These are phyloP conservation scores for Neoarthrinium moseri DNA, from an alignment of 2,329 filamentous ascomycete genomes.

Conservation along the genomic window DNA sequence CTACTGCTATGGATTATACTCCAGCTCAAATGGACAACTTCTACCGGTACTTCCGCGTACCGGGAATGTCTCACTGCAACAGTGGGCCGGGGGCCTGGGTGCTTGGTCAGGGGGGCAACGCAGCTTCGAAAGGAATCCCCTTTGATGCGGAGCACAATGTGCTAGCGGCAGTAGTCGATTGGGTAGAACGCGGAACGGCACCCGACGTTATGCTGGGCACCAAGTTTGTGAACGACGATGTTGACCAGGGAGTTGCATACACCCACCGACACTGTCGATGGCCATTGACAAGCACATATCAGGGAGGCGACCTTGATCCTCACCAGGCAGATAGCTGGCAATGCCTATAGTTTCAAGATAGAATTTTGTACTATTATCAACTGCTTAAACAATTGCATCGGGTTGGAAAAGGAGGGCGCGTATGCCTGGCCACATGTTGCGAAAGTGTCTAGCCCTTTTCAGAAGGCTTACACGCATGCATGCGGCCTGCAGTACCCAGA, in stretches of 20 bases:
- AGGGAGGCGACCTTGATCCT: constrained; percentile 23
- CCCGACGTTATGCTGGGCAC: constrained; percentile 39
- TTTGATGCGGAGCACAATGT: constrained; percentile 41
- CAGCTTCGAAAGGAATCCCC: constrained; percentile 16
- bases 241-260: constrained; percentile 23
- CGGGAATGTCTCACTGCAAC: constrained; percentile 45
- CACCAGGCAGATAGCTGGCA: constrained; percentile 26
- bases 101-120: constrained; percentile 21
- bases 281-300: constrained; percentile 30
- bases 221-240: constrained; percentile 26
- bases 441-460: too few species aligned
- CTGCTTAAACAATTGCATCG: too few species aligned
- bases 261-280: constrained; percentile 34
- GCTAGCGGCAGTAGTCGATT: constrained; percentile 44
- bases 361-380: too few species aligned
- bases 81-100: constrained; percentile 44
- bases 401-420: too few species aligned
- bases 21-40: constrained; percentile 33
- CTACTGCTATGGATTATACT: constrained; percentile 34
- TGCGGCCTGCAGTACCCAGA: too few species aligned
- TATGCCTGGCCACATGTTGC: too few species aligned
- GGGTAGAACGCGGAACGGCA: constrained; percentile 42
- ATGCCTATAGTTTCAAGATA: constrained; percentile 20
- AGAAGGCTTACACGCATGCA: too few species aligned
- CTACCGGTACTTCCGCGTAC: constrained; percentile 44